These are phyloP conservation scores for Cytospora leucostoma DNA, from an alignment of 2,329 filamentous ascomycete species.

Conservation along the genomic window DNA sequence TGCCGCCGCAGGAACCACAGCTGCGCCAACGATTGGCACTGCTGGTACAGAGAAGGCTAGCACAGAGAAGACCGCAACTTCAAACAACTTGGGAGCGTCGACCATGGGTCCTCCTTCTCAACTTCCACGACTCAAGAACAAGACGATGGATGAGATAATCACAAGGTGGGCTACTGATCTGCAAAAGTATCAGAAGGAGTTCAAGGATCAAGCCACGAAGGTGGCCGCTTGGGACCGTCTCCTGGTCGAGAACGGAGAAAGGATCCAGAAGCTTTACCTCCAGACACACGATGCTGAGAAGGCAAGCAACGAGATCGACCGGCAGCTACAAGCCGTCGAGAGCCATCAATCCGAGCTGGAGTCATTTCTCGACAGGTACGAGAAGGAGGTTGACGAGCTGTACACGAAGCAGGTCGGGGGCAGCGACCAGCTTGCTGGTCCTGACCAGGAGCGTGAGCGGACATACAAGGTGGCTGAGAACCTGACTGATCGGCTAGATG, in stretches of 20 bases:
- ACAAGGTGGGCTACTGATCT: slow-evolving; percentile 95
- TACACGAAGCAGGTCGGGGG: slow-evolving; percentile 77
- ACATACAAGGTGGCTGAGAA: slow-evolving; percentile 97
- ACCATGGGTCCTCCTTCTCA: slow-evolving; percentile 80
- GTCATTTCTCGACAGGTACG: slow-evolving; percentile 86
- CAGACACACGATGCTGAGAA: slow-evolving; percentile 93
- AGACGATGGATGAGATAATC: slow-evolving; percentile 98
- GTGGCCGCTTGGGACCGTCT: slow-evolving; percentile 90
- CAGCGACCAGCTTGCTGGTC: slow-evolving; percentile 76
- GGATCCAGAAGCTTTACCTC: slow-evolving; percentile 90
- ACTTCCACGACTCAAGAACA: slow-evolving; percentile 91
- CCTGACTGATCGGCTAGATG: slow-evolving; percentile 84
- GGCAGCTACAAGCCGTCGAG: slow-evolving; percentile 86
- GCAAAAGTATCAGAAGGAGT: slow-evolving; percentile 95
- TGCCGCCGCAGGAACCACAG: slow-evolving; percentile 1
- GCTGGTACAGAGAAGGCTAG: slow-evolving; percentile 29
- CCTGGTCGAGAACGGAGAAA: slow-evolving; percentile 90
- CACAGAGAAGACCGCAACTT: slow-evolving; percentile 31
- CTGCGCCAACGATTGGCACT: slow-evolving; percentile 9
- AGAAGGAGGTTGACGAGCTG: slow-evolving; percentile 87
- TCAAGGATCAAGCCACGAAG: slow-evolving; percentile 84
- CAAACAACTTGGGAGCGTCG: slow-evolving; percentile 63
- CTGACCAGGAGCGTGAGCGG: slow-evolving; percentile 92
- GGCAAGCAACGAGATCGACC: slow-evolving; percentile 90
- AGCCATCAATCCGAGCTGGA: slow-evolving; percentile 90